Evolutionary conservation across 129 eudicot genomes (phyloP).

Genomic region (Tagetes patula): DNA sequence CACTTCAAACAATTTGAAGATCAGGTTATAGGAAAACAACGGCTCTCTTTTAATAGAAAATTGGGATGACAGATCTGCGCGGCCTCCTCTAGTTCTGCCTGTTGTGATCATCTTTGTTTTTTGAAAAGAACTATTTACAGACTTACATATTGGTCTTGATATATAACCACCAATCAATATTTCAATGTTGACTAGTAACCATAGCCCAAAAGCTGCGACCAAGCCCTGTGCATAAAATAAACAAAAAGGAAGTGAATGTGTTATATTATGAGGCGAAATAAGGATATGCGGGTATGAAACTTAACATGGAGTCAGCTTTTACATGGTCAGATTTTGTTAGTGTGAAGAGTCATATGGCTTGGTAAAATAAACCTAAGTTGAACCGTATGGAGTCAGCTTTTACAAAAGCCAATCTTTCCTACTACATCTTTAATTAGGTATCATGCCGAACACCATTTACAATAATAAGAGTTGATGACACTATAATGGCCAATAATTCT

Average conservation of each 20-base stretch:
- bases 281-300: neutral
- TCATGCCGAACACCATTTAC: too few species aligned
- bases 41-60: too few species aligned
- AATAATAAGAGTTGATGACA: too few species aligned
- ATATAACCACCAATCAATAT: neutral
- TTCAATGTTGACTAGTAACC: conserved; percentile 2
- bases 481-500: neutral
- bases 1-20: too few species aligned
- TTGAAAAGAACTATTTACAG: neutral
- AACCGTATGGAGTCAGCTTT: neutral
- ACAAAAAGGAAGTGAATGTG: neutral
- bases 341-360: neutral
- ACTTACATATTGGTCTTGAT: conserved; percentile 9
- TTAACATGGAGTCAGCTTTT: too few species aligned
- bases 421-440: too few species aligned
- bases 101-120: neutral
- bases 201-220: neutral
- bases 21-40: too few species aligned
- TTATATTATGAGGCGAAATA: conserved; percentile 2
- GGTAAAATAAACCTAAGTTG: neutral
- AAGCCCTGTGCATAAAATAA: conserved; percentile 22
- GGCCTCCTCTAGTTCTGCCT: neutral
- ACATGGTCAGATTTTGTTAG: neutral
- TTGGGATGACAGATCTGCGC: too few species aligned
- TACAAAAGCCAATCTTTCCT: too few species aligned